phyloP scores from a whole-genome alignment of 2,329 filamentous ascomycete genomes.

The Phialophora macrospora region DNA sequence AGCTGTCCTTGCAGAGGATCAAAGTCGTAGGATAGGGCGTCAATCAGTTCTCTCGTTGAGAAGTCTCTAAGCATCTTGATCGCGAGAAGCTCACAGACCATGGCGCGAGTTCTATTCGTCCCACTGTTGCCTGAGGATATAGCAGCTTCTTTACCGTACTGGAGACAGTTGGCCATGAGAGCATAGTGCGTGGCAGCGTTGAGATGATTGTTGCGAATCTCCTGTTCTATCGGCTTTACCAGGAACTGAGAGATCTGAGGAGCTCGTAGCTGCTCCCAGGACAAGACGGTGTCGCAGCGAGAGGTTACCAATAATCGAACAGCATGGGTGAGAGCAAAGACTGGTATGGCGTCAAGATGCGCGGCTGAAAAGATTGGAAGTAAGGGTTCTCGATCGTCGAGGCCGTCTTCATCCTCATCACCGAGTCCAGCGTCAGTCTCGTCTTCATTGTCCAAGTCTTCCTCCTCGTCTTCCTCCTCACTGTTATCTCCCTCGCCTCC shows the following conservation, averaged over 20 bases:
- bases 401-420: slow-evolving; percentile 49
- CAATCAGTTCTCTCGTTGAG: slow-evolving; percentile 84
- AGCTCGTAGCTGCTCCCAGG: slow-evolving; percentile 94
- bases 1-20: slow-evolving; percentile 84
- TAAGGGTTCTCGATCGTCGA: slow-evolving; percentile 56
- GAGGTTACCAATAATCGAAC: slow-evolving; percentile 83
- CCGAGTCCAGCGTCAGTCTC: slow-evolving; percentile 48
- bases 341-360: slow-evolving; percentile 80
- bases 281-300: slow-evolving; percentile 86
- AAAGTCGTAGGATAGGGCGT: slow-evolving; percentile 93
- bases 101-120: slow-evolving; percentile 79
- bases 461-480: slow-evolving; percentile 30
- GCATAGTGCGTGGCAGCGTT: slow-evolving; percentile 86
- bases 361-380: slow-evolving; percentile 80
- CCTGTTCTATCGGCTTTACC: slow-evolving; percentile 91
- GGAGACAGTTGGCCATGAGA: slow-evolving; percentile 88
- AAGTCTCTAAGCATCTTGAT: slow-evolving; percentile 91
- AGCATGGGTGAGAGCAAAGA: slow-evolving; percentile 88
- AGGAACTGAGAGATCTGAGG: slow-evolving; percentile 95
- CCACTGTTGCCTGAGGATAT: slow-evolving; percentile 82
- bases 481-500: slow-evolving; percentile 21
- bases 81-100: slow-evolving; percentile 87
- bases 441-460: slow-evolving; percentile 37
- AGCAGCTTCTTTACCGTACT: slow-evolving; percentile 87
- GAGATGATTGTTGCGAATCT: slow-evolving; percentile 81